A percentile compares a stretch with the other conserved stretches of the same genome.
These are phyloP conservation scores for Fusarium neocosmosporiellum DNA, from an alignment of 2,329 filamentous ascomycete genomes.

Conservation along the genomic window DNA sequence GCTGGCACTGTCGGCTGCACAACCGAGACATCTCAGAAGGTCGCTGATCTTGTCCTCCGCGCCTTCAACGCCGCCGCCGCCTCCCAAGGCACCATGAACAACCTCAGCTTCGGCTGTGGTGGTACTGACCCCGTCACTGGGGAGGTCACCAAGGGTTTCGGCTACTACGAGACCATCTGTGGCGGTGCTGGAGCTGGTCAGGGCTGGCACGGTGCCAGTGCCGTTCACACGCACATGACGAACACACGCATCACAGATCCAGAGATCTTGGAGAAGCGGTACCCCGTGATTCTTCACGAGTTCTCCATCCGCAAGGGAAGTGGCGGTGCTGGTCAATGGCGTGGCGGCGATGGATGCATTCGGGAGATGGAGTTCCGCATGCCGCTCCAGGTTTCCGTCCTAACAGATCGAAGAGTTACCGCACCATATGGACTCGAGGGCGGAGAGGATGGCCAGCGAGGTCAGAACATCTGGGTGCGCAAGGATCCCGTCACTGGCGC, in stretches of 20 bases:
- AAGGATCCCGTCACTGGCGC: constrained; percentile 44
- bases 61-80: constrained; percentile 81
- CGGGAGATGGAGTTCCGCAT: constrained; percentile 85
- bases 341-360: constrained; percentile 81
- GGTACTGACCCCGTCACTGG: constrained; percentile 43
- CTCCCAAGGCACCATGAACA: constrained; percentile 83
- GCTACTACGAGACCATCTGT: constrained; percentile 52
- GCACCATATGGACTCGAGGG: constrained; percentile 81
- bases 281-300: constrained; percentile 47
- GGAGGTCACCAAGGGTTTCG: constrained; percentile 45
- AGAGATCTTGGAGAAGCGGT: constrained; percentile 51
- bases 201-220: constrained; percentile 45
- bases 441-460: constrained; percentile 74
- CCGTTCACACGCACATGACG: constrained; percentile 51
- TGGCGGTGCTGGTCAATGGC: constrained; percentile 72
- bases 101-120: constrained; percentile 81
- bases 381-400: constrained; percentile 80
- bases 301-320: constrained; percentile 45
- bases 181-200: constrained; percentile 48
- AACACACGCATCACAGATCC: constrained; percentile 53
- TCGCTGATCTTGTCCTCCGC: constrained; percentile 76
- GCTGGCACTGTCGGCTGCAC: constrained; percentile 49
- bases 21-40: constrained; percentile 49
- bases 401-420: constrained; percentile 81
- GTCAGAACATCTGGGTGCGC: constrained; percentile 76